Evolutionary conservation across 768 basidiomycete species (phyloP).

Genomic region (Pleurotus salmoneostramineus): DNA sequence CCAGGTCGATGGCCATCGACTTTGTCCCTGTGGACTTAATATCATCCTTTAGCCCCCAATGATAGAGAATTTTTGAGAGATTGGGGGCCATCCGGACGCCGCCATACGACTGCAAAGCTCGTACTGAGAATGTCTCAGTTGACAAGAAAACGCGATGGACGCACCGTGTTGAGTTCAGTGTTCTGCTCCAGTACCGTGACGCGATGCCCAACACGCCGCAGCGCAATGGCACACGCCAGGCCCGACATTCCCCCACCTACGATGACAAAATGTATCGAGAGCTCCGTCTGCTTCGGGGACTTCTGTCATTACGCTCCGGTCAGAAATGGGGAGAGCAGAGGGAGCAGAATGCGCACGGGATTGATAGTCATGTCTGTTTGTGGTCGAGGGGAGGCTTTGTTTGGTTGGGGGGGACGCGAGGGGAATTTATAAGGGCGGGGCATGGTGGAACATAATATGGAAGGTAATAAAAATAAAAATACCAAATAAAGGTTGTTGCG

Average conservation of each 20-base stretch:
- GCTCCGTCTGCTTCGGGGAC: constrained; percentile 16
- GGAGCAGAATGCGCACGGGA: not conserved
- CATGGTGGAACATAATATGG: no score
- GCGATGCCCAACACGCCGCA: constrained; percentile 50
- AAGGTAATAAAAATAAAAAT: no score
- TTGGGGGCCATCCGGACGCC: constrained; percentile 44
- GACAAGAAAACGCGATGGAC: not conserved
- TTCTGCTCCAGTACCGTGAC: constrained; percentile 48
- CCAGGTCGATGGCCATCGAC: constrained; percentile 21
- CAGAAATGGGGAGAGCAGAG: not conserved
- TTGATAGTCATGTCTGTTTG: not conserved
- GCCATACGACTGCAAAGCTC: constrained; percentile 15
- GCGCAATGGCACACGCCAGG: constrained; percentile 47
- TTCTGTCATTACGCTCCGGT: constrained; percentile 1
- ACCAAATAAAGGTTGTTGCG: no score
- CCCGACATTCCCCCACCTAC: constrained; percentile 48
- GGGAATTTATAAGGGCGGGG: no score
- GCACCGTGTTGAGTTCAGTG: not conserved
- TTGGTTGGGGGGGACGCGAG: no score
- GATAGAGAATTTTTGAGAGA: constrained; percentile 47
- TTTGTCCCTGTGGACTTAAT: constrained; percentile 15
- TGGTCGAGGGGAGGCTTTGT: not conserved
- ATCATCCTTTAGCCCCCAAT: constrained; percentile 44
- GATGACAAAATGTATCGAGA: constrained; percentile 28
- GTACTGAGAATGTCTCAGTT: not conserved